Evolutionary conservation across 345 rosid species (phyloP).

Genomic region (Eucalyptus dawsonii): DNA sequence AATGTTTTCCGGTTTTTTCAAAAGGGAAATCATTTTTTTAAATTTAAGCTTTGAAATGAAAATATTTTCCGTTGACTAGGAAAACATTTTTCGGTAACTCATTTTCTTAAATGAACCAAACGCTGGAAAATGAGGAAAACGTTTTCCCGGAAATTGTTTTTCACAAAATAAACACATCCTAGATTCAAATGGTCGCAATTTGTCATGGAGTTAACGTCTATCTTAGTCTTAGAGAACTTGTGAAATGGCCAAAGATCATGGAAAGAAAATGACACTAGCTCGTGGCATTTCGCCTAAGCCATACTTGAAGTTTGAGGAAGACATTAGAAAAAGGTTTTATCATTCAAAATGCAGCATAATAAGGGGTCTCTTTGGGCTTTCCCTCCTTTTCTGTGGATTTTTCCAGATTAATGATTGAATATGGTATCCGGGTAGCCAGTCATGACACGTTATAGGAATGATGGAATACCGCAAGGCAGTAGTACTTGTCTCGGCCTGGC

Average conservation of each 20-base stretch:
- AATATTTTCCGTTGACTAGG: too few species aligned
- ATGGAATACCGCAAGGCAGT: not conserved
- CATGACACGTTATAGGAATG: not conserved
- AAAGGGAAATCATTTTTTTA: too few species aligned
- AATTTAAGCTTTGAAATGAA: too few species aligned
- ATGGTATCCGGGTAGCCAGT: not conserved
- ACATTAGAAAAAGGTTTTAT: not conserved
- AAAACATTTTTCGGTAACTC: too few species aligned
- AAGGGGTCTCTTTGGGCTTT: not conserved
- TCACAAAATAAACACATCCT: not conserved
- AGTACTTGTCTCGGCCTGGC: not conserved
- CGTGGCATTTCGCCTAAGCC: not conserved
- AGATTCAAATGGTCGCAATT: not conserved
- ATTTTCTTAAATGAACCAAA: too few species aligned
- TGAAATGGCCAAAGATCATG: not conserved
- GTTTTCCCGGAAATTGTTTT: too few species aligned
- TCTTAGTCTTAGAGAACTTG: not conserved
- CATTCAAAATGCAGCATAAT: not conserved
- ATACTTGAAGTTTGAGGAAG: not conserved
- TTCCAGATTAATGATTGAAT: not conserved
- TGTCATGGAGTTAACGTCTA: not conserved
- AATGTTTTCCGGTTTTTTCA: too few species aligned
- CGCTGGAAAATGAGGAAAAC: too few species aligned
- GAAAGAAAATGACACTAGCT: not conserved
- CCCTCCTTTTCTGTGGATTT: not conserved